Percentiles rank a stretch among this genome's conserved stretches.
These are phyloP conservation scores for Mycena rebaudengoi DNA, from an alignment of 768 basidiomycete genomes.

Conservation along the genomic window DNA sequence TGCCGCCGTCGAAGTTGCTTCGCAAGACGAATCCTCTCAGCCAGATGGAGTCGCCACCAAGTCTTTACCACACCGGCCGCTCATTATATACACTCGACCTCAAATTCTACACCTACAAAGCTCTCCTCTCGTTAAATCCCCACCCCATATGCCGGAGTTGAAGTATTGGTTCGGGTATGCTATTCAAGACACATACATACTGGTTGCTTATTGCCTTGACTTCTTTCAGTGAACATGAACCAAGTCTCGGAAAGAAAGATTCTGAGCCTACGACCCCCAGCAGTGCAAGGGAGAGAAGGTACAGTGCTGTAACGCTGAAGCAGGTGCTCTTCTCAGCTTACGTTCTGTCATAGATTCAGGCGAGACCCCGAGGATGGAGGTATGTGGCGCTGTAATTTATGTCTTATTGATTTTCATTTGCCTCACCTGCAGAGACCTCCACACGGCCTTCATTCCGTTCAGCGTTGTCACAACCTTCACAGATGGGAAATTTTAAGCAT, in stretches of 20 bases:
- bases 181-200: slow-evolving; percentile 4
- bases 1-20: slow-evolving; percentile 29
- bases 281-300: slow-evolving; percentile 76
- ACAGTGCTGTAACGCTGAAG: slow-evolving; percentile 23
- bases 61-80: slow-evolving; percentile 40
- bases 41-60: slow-evolving; percentile 37
- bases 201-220: slow-evolving; percentile 25
- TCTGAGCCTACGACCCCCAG: slow-evolving; percentile 63
- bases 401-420: background rate
- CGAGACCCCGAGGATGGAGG: slow-evolving; percentile 81
- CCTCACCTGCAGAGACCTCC: slow-evolving; percentile 50
- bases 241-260: slow-evolving; percentile 73
- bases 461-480: slow-evolving; percentile 80
- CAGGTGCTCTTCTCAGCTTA: slow-evolving; percentile 22
- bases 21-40: slow-evolving; percentile 39
- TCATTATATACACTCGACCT: slow-evolving; percentile 73
- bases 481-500: slow-evolving; percentile 94
- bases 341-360: slow-evolving; percentile 63
- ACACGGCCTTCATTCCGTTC: slow-evolving; percentile 76
- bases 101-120: slow-evolving; percentile 74
- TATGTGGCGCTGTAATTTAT: slow-evolving; percentile 38
- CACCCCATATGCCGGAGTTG: slow-evolving; percentile 80
- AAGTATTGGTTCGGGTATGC: slow-evolving; percentile 92
- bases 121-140: slow-evolving; percentile 79
- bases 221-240: slow-evolving; percentile 67